Evolutionary conservation across 805 yeast species (phyloP), one percentile per base, ranked within the genome.

Genomic region (Debaryomyces maramus): DNA sequence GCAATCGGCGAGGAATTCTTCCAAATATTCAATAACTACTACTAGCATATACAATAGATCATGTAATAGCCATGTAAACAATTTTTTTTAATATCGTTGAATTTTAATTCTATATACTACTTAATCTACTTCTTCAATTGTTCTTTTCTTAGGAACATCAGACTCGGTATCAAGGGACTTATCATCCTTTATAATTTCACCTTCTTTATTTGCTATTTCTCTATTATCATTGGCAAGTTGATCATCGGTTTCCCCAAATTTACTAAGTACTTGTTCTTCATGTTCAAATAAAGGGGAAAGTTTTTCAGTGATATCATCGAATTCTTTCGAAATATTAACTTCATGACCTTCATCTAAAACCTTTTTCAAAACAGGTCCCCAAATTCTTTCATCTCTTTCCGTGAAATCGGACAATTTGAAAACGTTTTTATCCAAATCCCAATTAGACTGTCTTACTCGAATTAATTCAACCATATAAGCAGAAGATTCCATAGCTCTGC

Each of bases 381-480:
- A 91, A 1, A 78, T 70, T 15, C 65, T 66, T 50, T 82, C 85
- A 34, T 74, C 77, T 21, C 75, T 66, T 1, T 78, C 72, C 18
- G 76, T 76, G 51, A 89, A 83, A 55, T 85, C 90, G 30, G 70
- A 75, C 24, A 87, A 40, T 22, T 75, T 75, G 55, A 91, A 83
- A 4, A 82, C 89, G 45, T 81, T 79, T 45, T 77, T 77, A 1
- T 78, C 82, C 32, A 91, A 62, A 28, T 77, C 80, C 97, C 97
- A 93, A 33, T 85, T 85, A 2, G 88, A 88, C 61, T 95, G 99
- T 40, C 76, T 71, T 7, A 67, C 58, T 55, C 99, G 77, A 7
- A 80, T 73, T 41, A 93, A 74, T 49, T 80, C 81, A 6, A 85
- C 96, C 96, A 93, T 90, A 55, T 88, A 88, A 0, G 96, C 88